phyloP scores from a whole-genome alignment of 768 basidiomycete genomes.

The Mycena vitilis region DNA sequence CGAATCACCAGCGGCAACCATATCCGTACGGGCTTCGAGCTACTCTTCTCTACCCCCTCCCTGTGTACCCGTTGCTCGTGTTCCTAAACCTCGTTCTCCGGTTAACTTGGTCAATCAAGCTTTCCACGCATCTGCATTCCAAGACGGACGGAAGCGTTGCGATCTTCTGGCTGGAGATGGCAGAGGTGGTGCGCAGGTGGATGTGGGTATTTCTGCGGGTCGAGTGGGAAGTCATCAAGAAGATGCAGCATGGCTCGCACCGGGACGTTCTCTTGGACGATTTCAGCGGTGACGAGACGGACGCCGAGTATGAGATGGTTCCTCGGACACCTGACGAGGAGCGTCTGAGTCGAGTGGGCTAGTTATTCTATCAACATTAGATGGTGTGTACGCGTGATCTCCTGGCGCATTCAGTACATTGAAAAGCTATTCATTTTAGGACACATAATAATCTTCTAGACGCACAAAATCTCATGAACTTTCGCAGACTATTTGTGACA shows the following conservation, averaged over 20 bases:
- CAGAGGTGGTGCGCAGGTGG: slow-evolving; percentile 93
- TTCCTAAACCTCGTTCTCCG: slow-evolving; percentile 88
- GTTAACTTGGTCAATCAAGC: slow-evolving; percentile 93
- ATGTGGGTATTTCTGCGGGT: slow-evolving; percentile 98
- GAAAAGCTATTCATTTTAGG: background rate
- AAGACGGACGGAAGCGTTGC: slow-evolving; percentile 80
- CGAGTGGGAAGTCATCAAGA: slow-evolving; percentile 94
- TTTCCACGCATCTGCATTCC: slow-evolving; percentile 87
- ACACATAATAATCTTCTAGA: slow-evolving; percentile 29
- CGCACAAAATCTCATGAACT: slow-evolving; percentile 3
- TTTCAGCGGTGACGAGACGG: slow-evolving; percentile 42
- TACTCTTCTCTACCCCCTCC: slow-evolving; percentile 81
- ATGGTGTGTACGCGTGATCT: slow-evolving; percentile 27
- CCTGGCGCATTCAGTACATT: background rate
- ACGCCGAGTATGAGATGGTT: slow-evolving; percentile 55
- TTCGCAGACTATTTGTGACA: background rate
- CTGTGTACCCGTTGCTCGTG: slow-evolving; percentile 86
- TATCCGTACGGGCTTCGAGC: slow-evolving; percentile 82
- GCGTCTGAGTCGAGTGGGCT: slow-evolving; percentile 26
- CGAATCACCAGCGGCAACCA: slow-evolving; percentile 41
- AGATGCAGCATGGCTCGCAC: slow-evolving; percentile 45
- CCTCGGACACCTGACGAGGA: slow-evolving; percentile 44
- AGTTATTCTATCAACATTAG: slow-evolving; percentile 12
- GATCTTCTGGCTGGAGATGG: slow-evolving; percentile 91
- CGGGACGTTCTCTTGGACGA: slow-evolving; percentile 42